A percentile compares a stretch with the other conserved stretches of the same genome.
phyloP scores from a whole-genome alignment of 208 protist genomes.

The Endotrypanum monterogeii region DNA sequence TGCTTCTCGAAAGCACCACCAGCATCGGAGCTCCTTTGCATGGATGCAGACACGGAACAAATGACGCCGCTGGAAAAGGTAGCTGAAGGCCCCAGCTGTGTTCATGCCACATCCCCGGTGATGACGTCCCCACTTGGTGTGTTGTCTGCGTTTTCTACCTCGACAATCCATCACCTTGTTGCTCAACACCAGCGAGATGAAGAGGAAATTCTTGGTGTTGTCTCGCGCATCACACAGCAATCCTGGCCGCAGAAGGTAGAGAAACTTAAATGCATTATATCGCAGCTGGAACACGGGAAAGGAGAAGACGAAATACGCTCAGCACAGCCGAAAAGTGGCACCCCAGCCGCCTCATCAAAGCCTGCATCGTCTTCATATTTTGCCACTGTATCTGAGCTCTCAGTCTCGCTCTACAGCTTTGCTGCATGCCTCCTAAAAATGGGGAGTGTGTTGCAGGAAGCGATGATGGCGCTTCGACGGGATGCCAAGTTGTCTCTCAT shows the following conservation, averaged over 20 bases:
- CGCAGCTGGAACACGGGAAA: slow-evolving; percentile 6
- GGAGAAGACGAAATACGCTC: neutral
- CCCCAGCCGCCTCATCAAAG: neutral
- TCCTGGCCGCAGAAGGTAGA: slow-evolving; percentile 47
- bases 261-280: slow-evolving; percentile 26
- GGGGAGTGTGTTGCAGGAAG: slow-evolving; percentile 59
- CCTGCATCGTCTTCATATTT: slow-evolving; percentile 8
- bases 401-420: slow-evolving; percentile 41
- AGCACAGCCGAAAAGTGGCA: neutral
- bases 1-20: slow-evolving; percentile 18
- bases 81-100: slow-evolving; percentile 4
- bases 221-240: slow-evolving; percentile 48
- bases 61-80: neutral
- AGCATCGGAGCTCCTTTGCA: neutral
- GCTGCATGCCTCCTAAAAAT: slow-evolving; percentile 51
- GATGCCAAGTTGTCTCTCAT: slow-evolving; percentile 17
- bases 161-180: slow-evolving; percentile 48
- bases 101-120: slow-evolving; percentile 14
- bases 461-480: slow-evolving; percentile 48
- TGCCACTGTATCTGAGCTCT: slow-evolving; percentile 12
- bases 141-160: slow-evolving; percentile 42
- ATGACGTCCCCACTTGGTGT: slow-evolving; percentile 59
- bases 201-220: slow-evolving; percentile 40
- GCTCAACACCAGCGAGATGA: slow-evolving; percentile 61
- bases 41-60: slow-evolving; percentile 7